Conservation (phyloP, 257 asterid species). For the Nicotiana otophora region DNA sequence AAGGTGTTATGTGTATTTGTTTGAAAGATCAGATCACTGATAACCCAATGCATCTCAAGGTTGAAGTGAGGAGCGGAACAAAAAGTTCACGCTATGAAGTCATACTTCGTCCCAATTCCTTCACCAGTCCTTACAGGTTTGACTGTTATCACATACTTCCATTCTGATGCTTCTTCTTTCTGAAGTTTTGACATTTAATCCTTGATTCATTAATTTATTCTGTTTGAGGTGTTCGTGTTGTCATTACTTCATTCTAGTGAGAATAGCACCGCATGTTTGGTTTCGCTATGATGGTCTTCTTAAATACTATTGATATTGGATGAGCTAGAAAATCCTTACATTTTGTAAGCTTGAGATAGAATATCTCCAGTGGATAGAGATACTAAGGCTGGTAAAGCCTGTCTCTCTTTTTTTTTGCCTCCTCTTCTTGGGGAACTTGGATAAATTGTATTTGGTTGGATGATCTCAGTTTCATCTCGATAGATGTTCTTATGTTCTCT, state of each 20-base stretch:
- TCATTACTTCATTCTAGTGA: constrained; percentile 4
- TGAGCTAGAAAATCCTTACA: neutral
- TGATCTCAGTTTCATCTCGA: constrained; percentile 1
- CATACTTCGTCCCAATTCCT: constrained; percentile 71
- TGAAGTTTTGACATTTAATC: neutral
- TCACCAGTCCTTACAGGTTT: constrained; percentile 95
- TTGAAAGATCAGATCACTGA: constrained; percentile 58
- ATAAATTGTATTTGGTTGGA: neutral
- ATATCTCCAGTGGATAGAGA: constrained; percentile 2
- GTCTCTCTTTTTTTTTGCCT: neutral
- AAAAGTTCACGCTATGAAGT: constrained; percentile 75
- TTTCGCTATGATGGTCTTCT: neutral
- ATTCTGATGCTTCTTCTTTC: neutral
- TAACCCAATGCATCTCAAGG: constrained; percentile 41
- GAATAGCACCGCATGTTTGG: neutral
- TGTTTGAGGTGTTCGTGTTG: neutral
- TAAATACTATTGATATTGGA: neutral
- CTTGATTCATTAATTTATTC: neutral
- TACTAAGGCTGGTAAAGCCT: constrained; percentile 1
- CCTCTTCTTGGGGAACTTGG: neutral
- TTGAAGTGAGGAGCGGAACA: constrained; percentile 87
- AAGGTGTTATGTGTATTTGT: constrained; percentile 74
- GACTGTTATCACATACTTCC: constrained; percentile 15
- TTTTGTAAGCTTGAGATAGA: neutral
- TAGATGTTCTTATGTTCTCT: neutral